Conservation (phyloP, 2,329 filamentous ascomycete species). For the Beauveria brongniartii region DNA sequence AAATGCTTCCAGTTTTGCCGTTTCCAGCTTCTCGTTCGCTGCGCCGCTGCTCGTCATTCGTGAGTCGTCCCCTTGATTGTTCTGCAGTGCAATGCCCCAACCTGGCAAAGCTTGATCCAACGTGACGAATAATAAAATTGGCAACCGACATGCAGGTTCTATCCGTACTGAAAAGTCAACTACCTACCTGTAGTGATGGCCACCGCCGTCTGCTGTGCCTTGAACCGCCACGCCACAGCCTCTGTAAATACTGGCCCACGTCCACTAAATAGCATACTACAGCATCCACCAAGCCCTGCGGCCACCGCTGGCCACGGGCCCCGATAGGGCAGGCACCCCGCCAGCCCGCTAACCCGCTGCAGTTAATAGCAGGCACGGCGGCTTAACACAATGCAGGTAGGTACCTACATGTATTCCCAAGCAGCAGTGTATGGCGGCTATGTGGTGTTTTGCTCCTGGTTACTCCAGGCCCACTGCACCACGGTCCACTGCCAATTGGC, state of each 20-base stretch:
- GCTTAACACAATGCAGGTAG: not conserved
- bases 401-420: not conserved
- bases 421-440: no score
- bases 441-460: no score
- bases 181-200: not conserved
- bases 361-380: no score
- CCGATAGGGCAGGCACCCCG: not conserved
- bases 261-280: not conserved
- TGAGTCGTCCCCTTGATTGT: not conserved
- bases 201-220: not conserved
- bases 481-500: not conserved
- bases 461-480: no score
- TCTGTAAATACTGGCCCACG: not conserved
- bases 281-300: not conserved
- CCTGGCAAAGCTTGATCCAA: not conserved
- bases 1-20: not conserved
- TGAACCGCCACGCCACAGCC: conserved; percentile 1
- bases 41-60: not conserved
- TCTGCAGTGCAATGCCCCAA: not conserved
- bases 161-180: not conserved
- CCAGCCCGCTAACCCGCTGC: not conserved
- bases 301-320: not conserved
- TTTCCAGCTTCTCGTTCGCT: not conserved
- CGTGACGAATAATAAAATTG: not conserved
- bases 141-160: not conserved